Evolutionary conservation across 345 rosid species (phyloP).

Genomic region (Triadica sebifera): DNA sequence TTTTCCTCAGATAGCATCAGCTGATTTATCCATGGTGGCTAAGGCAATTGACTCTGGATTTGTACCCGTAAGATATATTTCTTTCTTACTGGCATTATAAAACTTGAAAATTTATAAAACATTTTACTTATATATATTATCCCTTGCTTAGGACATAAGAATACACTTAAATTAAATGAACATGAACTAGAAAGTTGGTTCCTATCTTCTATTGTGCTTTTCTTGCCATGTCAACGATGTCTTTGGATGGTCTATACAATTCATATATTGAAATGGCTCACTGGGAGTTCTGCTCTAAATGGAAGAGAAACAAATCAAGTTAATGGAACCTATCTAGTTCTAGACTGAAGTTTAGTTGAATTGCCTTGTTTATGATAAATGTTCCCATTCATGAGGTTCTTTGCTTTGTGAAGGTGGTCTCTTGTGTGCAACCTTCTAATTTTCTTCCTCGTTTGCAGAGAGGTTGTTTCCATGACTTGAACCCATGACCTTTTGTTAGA

Average conservation of each 20-base stretch:
- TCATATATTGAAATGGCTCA: neutral
- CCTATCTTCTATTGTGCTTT: neutral
- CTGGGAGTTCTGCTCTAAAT: neutral
- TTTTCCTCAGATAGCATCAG: slow-evolving; percentile 53
- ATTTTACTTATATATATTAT: neutral
- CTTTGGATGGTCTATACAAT: neutral
- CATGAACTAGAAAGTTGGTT: neutral
- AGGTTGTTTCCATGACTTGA: too few relatives aligned
- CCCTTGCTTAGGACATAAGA: neutral
- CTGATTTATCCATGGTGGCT: slow-evolving; percentile 58
- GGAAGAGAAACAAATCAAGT: neutral
- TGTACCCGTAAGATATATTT: slow-evolving; percentile 64
- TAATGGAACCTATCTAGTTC: neutral
- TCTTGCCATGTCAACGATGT: neutral
- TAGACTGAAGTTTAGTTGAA: neutral
- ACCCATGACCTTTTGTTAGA: neutral
- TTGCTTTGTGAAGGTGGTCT: neutral
- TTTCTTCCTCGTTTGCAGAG: too few relatives aligned
- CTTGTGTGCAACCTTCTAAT: neutral
- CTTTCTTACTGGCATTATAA: neutral
- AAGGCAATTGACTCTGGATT: slow-evolving; percentile 77
- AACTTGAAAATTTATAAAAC: neutral
- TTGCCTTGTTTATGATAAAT: neutral
- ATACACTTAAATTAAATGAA: neutral
- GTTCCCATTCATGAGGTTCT: neutral